phyloP scores from a whole-genome alignment of 495 filamentous ascomycete species.

The Staphylotrichum longicolle region DNA sequence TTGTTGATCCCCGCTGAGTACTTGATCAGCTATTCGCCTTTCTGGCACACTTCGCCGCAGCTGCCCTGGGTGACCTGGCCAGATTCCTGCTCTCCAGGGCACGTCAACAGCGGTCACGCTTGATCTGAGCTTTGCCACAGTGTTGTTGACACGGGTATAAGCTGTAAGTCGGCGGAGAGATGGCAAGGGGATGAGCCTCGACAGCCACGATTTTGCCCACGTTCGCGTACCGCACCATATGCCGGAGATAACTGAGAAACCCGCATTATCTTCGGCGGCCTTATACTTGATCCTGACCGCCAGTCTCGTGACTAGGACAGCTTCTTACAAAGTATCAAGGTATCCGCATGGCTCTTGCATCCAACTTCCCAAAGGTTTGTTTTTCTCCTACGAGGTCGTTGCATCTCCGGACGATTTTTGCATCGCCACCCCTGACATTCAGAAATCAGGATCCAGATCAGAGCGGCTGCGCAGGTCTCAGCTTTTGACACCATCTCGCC shows the following conservation, averaged over 20 bases:
- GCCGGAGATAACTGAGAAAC: background rate
- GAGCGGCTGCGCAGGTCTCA: slow-evolving; percentile 18
- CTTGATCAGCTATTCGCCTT: no score
- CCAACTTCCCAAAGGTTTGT: slow-evolving; percentile 7
- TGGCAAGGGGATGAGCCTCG: no score
- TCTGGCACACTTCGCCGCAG: no score
- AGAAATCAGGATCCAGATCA: slow-evolving; percentile 22
- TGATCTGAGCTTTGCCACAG: no score
- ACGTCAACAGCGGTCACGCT: no score
- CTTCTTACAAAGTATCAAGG: slow-evolving; percentile 19
- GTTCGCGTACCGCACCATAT: no score
- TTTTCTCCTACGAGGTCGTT: slow-evolving; percentile 18
- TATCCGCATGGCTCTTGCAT: slow-evolving; percentile 24
- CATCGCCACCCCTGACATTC: slow-evolving; percentile 17
- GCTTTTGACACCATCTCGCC: slow-evolving; percentile 21
- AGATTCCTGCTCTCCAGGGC: no score
- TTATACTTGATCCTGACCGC: background rate
- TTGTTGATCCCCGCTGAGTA: no score
- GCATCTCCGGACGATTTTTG: slow-evolving; percentile 21
- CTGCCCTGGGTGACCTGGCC: no score
- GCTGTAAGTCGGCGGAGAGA: no score
- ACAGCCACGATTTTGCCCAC: no score
- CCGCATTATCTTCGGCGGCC: background rate
- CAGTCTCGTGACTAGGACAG: background rate
- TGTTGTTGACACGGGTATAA: no score